Percentiles rank a stretch among this genome's conserved stretches.
Conservation (phyloP, 2,329 filamentous ascomycete species). For the Rugonectria rugulosa region DNA sequence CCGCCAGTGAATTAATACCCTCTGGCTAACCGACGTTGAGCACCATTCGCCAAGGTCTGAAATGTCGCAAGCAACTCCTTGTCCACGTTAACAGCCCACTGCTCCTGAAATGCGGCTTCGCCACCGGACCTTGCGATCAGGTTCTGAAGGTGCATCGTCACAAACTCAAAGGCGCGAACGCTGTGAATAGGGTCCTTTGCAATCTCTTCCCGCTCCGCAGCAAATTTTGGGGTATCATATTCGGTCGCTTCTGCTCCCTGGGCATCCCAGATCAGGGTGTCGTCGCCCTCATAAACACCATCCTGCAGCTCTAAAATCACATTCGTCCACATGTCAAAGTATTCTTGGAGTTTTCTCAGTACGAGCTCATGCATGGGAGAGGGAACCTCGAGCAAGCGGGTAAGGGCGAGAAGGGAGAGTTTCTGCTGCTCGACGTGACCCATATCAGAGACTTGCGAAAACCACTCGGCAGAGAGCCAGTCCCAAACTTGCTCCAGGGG, state of each 20-base stretch:
- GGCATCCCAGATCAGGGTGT: constrained; percentile 59
- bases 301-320: constrained; percentile 72
- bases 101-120: constrained; percentile 69
- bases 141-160: constrained; percentile 66
- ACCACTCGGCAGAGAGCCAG: constrained; percentile 71
- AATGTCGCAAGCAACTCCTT: constrained; percentile 74
- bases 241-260: constrained; percentile 49
- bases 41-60: constrained; percentile 40
- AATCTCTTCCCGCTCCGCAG: constrained; percentile 60
- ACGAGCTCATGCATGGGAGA: constrained; percentile 65
- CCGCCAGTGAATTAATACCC: not conserved
- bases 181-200: constrained; percentile 72
- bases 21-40: constrained; percentile 24
- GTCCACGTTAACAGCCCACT: constrained; percentile 79
- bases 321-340: constrained; percentile 78
- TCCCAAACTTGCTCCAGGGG: constrained; percentile 61
- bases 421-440: constrained; percentile 72
- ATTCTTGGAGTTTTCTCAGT: constrained; percentile 71
- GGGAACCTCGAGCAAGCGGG: constrained; percentile 72
- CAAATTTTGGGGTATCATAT: constrained; percentile 64
- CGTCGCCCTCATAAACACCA: constrained; percentile 59
- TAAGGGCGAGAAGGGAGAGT: constrained; percentile 75
- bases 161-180: constrained; percentile 69
- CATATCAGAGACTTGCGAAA: constrained; percentile 72
- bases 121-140: constrained; percentile 69